Percentiles rank a stretch among this genome's conserved stretches.
Conservation (phyloP, 371 early-diverging fungal species). For the Basidiobolus heterosporus region DNA sequence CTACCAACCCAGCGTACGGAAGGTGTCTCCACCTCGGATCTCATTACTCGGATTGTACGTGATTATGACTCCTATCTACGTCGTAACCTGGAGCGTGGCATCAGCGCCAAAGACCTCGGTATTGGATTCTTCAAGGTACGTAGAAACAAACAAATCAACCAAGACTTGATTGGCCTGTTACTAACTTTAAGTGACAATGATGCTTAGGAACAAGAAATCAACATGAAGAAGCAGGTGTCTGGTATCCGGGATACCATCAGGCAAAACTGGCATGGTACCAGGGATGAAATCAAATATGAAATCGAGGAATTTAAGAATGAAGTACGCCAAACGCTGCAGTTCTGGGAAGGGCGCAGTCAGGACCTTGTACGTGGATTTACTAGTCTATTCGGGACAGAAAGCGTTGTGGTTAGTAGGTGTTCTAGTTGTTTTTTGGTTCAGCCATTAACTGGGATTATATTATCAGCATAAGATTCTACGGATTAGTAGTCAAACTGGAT, state of each 20-base stretch:
- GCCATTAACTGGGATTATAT: no score
- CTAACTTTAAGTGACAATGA: not conserved
- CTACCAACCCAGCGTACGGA: conserved; percentile 83
- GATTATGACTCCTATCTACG: conserved; percentile 88
- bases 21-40: conserved; percentile 85
- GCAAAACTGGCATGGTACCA: conserved; percentile 36
- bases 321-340: conserved; percentile 37
- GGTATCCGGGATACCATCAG: conserved; percentile 41
- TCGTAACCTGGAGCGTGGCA: conserved; percentile 84
- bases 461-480: no score
- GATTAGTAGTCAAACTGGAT: no score
- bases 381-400: conserved; percentile 47
- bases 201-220: conserved; percentile 48
- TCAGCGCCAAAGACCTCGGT: conserved; percentile 78
- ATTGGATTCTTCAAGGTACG: conserved; percentile 65
- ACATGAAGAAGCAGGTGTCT: conserved; percentile 50
- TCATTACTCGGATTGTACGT: conserved; percentile 88
- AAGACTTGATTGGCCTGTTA: not conserved
- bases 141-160: not conserved
- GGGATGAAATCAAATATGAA: conserved; percentile 33
- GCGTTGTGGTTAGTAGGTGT: conserved; percentile 19
- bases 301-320: conserved; percentile 39
- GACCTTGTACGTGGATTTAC: conserved; percentile 53
- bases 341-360: conserved; percentile 58
- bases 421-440: no score